These are phyloP conservation scores for Fusarium robinianum DNA, from an alignment of 2,329 filamentous ascomycete species.

Conservation along the genomic window DNA sequence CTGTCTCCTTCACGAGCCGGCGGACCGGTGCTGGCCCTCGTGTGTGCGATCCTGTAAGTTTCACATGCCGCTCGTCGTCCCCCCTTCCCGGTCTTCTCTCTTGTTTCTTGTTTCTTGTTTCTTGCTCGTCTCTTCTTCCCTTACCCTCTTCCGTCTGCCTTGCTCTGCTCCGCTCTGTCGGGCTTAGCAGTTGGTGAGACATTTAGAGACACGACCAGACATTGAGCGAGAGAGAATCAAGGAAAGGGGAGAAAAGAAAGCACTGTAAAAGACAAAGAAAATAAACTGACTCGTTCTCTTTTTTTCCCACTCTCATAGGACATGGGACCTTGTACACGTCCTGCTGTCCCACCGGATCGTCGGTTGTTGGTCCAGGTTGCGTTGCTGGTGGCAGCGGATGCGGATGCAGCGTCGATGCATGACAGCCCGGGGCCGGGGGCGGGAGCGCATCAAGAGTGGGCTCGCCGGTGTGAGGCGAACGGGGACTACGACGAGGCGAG, in stretches of 20 bases:
- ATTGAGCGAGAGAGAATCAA: neutral
- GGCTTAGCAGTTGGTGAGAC: too few species aligned
- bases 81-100: neutral
- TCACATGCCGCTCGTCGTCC: neutral
- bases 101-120: neutral
- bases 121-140: neutral
- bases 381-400: constrained; percentile 29
- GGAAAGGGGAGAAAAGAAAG: neutral
- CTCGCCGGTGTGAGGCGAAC: constrained; percentile 17
- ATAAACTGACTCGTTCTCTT: constrained; percentile 19
- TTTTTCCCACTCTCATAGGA: too few species aligned
- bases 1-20: constrained; percentile 37
- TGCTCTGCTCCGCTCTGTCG: too few species aligned
- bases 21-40: constrained; percentile 42
- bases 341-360: constrained; percentile 26
- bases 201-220: too few species aligned
- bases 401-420: constrained; percentile 16
- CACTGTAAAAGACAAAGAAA: neutral
- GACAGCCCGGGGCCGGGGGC: constrained; percentile 10
- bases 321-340: constrained; percentile 32
- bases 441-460: constrained; percentile 5
- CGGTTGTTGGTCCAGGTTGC: constrained; percentile 29
- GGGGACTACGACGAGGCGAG: constrained; percentile 22
- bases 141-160: neutral
- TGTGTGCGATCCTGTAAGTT: constrained; percentile 44